Evolutionary conservation across 1,139 yeast species (phyloP).

Genomic region (Debaryomyces subglobosus): DNA sequence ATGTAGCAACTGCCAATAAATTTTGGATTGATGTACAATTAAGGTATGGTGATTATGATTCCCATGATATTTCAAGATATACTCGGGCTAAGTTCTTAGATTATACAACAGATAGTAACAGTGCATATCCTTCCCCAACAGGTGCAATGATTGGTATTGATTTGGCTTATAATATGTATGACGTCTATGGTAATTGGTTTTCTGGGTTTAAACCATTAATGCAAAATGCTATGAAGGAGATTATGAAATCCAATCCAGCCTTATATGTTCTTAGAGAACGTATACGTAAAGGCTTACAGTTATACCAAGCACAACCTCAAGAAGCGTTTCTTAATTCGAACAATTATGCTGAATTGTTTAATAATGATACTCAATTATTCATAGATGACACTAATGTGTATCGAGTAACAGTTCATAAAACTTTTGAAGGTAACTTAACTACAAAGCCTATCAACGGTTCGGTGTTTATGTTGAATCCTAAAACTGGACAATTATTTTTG

Average conservation of each 20-base stretch:
- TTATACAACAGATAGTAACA: conserved; percentile 84
- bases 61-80: conserved; percentile 94
- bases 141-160: conserved; percentile 92
- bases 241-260: conserved; percentile 96
- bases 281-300: conserved; percentile 88
- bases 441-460: conserved; percentile 96
- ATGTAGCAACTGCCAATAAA: conserved; percentile 62
- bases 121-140: conserved; percentile 90
- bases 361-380: conserved; percentile 78
- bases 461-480: conserved; percentile 85
- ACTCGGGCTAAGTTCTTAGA: conserved; percentile 92
- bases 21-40: conserved; percentile 96
- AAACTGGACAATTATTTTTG: conserved; percentile 84
- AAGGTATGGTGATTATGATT: conserved; percentile 95
- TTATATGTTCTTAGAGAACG: conserved; percentile 89
- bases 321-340: conserved; percentile 88
- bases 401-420: conserved; percentile 89
- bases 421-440: conserved; percentile 90
- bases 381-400: conserved; percentile 94
- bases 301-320: conserved; percentile 91
- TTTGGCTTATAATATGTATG: conserved; percentile 93
- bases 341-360: conserved; percentile 88
- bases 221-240: conserved; percentile 90
- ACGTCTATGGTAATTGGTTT: conserved; percentile 97
- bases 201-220: conserved; percentile 89